Conservation (phyloP, 352 stramenopile species). For the Globisporangium carolinianum region DNA sequence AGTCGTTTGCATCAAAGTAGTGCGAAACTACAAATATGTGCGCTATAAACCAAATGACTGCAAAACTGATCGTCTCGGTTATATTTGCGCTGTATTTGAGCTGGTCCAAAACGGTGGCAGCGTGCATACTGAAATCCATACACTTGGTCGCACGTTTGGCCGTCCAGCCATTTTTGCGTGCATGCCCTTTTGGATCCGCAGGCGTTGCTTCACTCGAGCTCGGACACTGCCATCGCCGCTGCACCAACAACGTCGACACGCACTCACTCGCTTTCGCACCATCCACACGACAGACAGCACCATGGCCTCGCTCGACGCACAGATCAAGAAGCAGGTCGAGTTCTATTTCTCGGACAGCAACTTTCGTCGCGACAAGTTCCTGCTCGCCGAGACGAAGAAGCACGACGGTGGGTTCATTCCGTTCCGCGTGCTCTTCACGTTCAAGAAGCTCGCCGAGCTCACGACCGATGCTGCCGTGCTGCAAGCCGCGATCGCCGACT, state of each 20-base stretch:
- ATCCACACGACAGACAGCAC: neutral
- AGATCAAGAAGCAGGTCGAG: conserved; percentile 89
- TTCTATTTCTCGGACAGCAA: conserved; percentile 93
- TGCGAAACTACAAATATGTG: too few species aligned
- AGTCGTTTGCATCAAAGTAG: neutral
- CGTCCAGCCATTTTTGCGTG: too few species aligned
- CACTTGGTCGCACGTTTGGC: too few species aligned
- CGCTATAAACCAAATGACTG: neutral
- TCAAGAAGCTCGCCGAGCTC: conserved; percentile 88
- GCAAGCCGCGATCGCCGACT: conserved; percentile 58
- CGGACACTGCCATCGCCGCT: neutral
- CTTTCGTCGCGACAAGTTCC: conserved; percentile 88
- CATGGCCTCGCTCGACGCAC: conserved; percentile 56
- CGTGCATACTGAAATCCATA: too few species aligned
- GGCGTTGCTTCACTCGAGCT: too few species aligned
- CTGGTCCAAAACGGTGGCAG: too few species aligned
- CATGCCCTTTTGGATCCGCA: too few species aligned
- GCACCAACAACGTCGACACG: neutral
- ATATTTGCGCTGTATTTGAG: too few species aligned
- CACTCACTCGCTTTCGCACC: neutral
- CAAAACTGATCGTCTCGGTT: too few species aligned
- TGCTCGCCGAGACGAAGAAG: conserved; percentile 82
- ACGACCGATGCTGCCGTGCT: conserved; percentile 70
- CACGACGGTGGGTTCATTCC: conserved; percentile 76
- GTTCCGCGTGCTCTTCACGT: conserved; percentile 84